phyloP scores from a whole-genome alignment of 352 stramenopile genomes.

The Pythium chondricola region DNA sequence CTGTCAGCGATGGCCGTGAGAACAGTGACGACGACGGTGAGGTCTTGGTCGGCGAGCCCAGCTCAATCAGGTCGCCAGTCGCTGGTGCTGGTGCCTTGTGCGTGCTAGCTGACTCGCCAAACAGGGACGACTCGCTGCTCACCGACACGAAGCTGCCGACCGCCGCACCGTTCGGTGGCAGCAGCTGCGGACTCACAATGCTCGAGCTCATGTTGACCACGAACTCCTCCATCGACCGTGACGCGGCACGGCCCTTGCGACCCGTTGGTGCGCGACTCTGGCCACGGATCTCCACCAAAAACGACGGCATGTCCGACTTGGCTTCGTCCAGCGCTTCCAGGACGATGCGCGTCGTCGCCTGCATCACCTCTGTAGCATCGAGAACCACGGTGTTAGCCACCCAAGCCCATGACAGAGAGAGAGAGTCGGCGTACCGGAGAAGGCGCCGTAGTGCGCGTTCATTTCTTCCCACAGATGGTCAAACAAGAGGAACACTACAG shows the following conservation, averaged over 20 bases:
- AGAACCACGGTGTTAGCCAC: neutral
- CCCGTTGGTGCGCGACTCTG: conserved; percentile 36
- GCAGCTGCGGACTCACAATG: conserved; percentile 16
- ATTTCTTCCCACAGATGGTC: conserved; percentile 81
- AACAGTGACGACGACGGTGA: neutral
- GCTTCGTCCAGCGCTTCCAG: conserved; percentile 68
- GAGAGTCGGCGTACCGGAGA: conserved; percentile 27
- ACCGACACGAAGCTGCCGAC: conserved; percentile 19
- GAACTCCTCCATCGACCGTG: conserved; percentile 64
- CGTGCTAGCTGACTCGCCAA: neutral
- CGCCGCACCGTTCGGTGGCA: neutral
- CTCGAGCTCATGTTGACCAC: conserved; percentile 52
- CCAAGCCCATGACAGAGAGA: neutral
- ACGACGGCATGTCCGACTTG: conserved; percentile 49
- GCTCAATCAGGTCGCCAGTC: conserved; percentile 5
- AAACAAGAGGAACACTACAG: conserved; percentile 73
- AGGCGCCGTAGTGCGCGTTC: conserved; percentile 83
- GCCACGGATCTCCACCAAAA: conserved; percentile 54
- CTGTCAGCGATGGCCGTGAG: neutral
- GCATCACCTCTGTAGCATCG: conserved; percentile 43
- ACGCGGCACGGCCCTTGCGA: conserved; percentile 40
- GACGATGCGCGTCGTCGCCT: conserved; percentile 62
- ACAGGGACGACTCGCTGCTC: conserved; percentile 8
- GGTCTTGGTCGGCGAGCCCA: conserved; percentile 3
- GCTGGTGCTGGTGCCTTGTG: neutral